These are phyloP conservation scores for Suillus cothurnatus DNA, from an alignment of 768 basidiomycete genomes.

Conservation along the genomic window DNA sequence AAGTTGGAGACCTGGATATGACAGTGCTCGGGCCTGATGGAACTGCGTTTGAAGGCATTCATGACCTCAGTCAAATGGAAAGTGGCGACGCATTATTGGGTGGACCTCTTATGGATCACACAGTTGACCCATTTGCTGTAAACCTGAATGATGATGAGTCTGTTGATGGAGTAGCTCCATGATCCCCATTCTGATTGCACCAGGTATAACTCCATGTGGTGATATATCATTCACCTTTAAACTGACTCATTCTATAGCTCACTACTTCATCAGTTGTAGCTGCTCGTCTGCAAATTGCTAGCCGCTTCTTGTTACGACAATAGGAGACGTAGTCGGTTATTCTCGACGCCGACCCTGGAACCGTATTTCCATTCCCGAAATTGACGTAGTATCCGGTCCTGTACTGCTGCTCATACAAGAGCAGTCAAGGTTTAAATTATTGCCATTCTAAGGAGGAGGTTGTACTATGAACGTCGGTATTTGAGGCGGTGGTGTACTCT, in stretches of 20 bases:
- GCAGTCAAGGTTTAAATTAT: not conserved
- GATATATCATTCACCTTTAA: not conserved
- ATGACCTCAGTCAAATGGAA: slow-evolving; percentile 61
- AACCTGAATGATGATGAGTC: not conserved
- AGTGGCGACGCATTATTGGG: slow-evolving; percentile 55
- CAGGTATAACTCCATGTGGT: not conserved
- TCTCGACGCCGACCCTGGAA: not conserved
- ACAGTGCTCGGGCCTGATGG: slow-evolving; percentile 67
- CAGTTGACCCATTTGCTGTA: slow-evolving; percentile 59
- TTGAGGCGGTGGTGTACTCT: not conserved
- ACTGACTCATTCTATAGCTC: not conserved
- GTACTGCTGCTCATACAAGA: not conserved
- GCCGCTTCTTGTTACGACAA: not conserved
- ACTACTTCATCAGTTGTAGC: not conserved
- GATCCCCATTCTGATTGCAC: not conserved
- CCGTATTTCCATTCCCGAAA: not conserved
- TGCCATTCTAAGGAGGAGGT: not conserved
- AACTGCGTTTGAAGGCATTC: slow-evolving; percentile 51
- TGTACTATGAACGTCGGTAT: not conserved
- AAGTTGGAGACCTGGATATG: slow-evolving; percentile 61
- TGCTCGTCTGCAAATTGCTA: not conserved
- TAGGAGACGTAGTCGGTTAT: not conserved
- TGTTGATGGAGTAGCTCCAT: not conserved
- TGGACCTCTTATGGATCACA: slow-evolving; percentile 59
- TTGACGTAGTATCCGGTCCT: not conserved